phyloP scores from a whole-genome alignment of 352 stramenopile species.

The Globisporangium uncinulatum region DNA sequence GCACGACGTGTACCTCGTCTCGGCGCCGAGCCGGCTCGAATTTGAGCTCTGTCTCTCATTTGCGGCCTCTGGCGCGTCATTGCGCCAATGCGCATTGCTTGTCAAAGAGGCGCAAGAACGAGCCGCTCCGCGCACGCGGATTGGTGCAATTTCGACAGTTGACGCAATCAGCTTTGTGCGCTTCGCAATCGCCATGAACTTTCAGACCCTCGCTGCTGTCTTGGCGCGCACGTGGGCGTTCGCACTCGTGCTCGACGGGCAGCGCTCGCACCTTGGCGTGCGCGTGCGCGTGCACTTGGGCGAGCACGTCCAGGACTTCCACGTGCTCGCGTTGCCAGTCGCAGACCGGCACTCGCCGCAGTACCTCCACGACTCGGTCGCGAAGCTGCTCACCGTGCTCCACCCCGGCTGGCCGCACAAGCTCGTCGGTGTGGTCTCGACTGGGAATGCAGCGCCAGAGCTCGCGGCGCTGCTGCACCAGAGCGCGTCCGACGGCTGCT shows the following conservation, averaged over 20 bases:
- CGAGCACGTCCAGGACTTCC: constrained; percentile 8
- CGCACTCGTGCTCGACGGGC: constrained; percentile 10
- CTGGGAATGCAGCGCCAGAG: neutral
- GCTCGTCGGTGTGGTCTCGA: constrained; percentile 8
- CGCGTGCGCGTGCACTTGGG: constrained; percentile 8
- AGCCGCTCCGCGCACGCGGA: neutral
- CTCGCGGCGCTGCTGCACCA: constrained; percentile 5
- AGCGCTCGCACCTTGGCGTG: constrained; percentile 7
- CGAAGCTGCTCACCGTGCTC: constrained; percentile 8
- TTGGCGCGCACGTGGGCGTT: constrained; percentile 13
- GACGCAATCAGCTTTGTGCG: constrained; percentile 9
- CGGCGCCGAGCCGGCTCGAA: constrained; percentile 4
- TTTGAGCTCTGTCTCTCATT: constrained; percentile 12
- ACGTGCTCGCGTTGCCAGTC: constrained; percentile 12
- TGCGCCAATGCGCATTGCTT: constrained; percentile 7
- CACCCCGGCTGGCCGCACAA: constrained; percentile 7
- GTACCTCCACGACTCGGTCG: constrained; percentile 8
- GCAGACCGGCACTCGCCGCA: constrained; percentile 5
- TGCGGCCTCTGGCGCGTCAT: constrained; percentile 3
- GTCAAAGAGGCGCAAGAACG: constrained; percentile 8
- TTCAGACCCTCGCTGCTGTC: constrained; percentile 11
- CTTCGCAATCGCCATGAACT: constrained; percentile 12
- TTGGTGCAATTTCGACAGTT: neutral
- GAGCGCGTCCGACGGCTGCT: constrained; percentile 6
- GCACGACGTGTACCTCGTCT: constrained; percentile 7